Conservation (phyloP, 768 basidiomycete genomes). For the Ramaria rubella region DNA sequence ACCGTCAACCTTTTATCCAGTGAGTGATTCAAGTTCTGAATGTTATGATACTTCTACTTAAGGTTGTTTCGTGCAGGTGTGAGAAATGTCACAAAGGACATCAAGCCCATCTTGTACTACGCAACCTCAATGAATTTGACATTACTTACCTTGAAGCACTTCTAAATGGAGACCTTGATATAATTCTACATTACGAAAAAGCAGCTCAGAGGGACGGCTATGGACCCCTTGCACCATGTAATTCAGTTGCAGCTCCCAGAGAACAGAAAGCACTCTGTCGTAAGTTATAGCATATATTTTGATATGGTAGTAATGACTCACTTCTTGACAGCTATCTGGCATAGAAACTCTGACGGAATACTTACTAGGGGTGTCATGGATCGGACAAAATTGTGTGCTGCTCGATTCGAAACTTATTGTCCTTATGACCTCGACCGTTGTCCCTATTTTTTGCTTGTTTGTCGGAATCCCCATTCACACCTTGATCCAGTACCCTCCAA, state of each 20-base stretch:
- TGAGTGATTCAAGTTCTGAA: neutral
- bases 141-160: conserved; percentile 20
- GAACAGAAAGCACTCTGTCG: conserved; percentile 17
- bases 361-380: conserved; percentile 13
- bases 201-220: conserved; percentile 14
- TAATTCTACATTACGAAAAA: conserved; percentile 8
- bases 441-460: conserved; percentile 14
- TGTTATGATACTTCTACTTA: neutral
- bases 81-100: neutral
- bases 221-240: conserved; percentile 20
- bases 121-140: conserved; percentile 20
- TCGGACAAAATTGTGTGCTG: neutral
- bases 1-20: conserved; percentile 16
- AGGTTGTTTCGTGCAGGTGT: conserved; percentile 9
- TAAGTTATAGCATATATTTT: conserved; percentile 11
- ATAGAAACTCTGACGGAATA: conserved; percentile 14
- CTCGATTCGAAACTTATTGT: conserved; percentile 9
- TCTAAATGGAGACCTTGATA: conserved; percentile 1
- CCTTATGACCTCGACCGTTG: conserved; percentile 11
- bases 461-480: conserved; percentile 11
- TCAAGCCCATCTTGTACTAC: conserved; percentile 17
- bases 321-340: conserved; percentile 16
- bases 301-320: neutral
- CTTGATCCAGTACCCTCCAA: conserved; percentile 10
- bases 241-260: conserved; percentile 13